Percentiles rank a stretch among this genome's conserved stretches.
Conservation (phyloP, 2,329 filamentous ascomycete genomes). For the Neofusicoccum parvum region DNA sequence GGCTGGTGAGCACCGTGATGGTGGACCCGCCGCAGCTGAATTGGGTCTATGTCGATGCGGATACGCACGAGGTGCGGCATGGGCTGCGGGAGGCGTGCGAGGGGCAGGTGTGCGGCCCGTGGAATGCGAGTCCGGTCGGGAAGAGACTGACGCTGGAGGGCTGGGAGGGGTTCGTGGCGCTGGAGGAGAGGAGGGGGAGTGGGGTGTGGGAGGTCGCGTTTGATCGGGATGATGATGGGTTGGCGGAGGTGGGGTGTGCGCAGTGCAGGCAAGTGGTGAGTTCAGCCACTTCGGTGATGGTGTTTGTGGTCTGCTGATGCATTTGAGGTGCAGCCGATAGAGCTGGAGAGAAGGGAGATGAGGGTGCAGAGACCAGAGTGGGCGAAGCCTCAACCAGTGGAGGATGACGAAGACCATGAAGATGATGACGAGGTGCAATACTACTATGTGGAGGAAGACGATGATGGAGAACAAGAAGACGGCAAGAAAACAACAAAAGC, state of each 20-base stretch:
- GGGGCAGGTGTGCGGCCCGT: constrained; percentile 74
- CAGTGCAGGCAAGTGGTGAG: too few species aligned
- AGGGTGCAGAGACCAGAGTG: constrained; percentile 11
- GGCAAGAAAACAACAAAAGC: too few species aligned
- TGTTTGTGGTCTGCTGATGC: background rate
- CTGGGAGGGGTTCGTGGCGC: constrained; percentile 59
- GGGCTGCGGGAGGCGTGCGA: constrained; percentile 71
- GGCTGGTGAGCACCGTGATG: constrained; percentile 52
- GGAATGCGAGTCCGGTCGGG: constrained; percentile 75
- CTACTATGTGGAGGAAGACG: constrained; percentile 16
- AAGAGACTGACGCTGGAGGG: constrained; percentile 56
- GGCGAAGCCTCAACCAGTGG: background rate
- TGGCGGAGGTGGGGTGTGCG: constrained; percentile 34
- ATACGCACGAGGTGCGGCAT: constrained; percentile 63
- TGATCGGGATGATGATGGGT: constrained; percentile 49
- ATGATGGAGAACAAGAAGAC: constrained; percentile 22
- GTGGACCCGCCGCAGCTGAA: constrained; percentile 60
- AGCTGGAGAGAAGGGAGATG: constrained; percentile 26
- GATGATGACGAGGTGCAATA: background rate
- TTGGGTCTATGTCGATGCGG: constrained; percentile 67
- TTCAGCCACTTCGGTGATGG: too few species aligned
- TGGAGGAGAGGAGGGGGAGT: constrained; percentile 43
- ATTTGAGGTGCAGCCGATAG: constrained; percentile 25
- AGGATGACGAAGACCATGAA: background rate
- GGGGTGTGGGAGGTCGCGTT: constrained; percentile 58